Evolutionary conservation across 2,329 filamentous ascomycete genomes (phyloP).

Genomic region (Venturiaceae sp.): DNA sequence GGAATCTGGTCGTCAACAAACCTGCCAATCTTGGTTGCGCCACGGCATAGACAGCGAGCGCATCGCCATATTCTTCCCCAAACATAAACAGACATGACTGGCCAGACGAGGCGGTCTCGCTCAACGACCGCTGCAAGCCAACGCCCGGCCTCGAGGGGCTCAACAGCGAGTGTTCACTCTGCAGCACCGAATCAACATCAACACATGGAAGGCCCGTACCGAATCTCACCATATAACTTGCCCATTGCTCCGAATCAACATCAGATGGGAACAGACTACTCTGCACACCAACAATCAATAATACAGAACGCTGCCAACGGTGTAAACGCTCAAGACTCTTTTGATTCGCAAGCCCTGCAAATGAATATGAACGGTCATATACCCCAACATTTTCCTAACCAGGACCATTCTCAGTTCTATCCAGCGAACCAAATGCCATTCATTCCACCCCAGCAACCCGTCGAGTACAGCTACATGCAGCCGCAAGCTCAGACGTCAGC

Average conservation of each 20-base stretch:
- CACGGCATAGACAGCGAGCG: neutral
- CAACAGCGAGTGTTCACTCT: constrained; percentile 36
- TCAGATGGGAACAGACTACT: constrained; percentile 1
- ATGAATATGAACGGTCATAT: neutral
- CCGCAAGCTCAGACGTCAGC: neutral
- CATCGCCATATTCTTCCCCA: neutral
- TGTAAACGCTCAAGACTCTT: neutral
- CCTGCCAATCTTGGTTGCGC: neutral
- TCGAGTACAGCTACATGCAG: neutral
- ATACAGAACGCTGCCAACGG: constrained; percentile 2
- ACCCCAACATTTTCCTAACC: neutral
- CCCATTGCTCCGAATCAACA: constrained; percentile 1
- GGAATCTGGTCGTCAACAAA: neutral
- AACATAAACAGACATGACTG: neutral
- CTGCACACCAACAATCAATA: constrained; percentile 2
- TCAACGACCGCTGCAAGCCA: constrained; percentile 35
- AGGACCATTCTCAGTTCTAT: neutral
- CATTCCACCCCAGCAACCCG: neutral
- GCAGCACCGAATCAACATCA: neutral
- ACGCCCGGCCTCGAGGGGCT: constrained; percentile 36
- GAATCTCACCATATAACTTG: neutral
- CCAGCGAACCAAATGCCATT: neutral
- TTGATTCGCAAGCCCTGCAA: neutral
- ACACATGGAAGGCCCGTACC: neutral
- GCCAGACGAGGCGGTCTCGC: constrained; percentile 24